Evolutionary conservation across 768 basidiomycete genomes (phyloP), one percentile per base, ranked within the genome.

Genomic region (Boletus reticulatus): DNA sequence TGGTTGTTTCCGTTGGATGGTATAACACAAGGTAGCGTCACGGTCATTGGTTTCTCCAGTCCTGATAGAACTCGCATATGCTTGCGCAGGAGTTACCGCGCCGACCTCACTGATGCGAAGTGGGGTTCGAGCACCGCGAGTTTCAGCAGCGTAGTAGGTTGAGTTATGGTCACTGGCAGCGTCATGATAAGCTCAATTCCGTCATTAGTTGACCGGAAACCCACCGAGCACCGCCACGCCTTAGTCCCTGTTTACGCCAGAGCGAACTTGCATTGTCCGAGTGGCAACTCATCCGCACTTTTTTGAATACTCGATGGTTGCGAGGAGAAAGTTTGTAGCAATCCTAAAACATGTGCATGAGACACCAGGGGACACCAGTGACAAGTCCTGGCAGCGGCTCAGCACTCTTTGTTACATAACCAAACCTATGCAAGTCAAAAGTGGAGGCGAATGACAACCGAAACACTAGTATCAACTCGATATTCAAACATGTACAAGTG

Each of bases 21-120:
- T 63, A 38, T 53, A 49, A 44, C 56, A 39, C 24, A 70, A 34
- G 20, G 50, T 12, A n/a, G 36, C 47, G 43, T 62, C 47, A 43
- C 46, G 43, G 34, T 13, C 17, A 37, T 37, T 36, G 14, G 43
- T 22, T 31, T 55, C 59, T 13, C 62, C 55, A 43, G 56, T 49
- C 24, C 37, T 58, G 34, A 57, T 43, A 19, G 61, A 50, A 19
- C 29, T 57, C 17, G 53, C 67, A 52, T 62, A 63, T 1, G 59
- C 63, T 50, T 69, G 65, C 27, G 63, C 62, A 38, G 59, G 62
- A 17, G 65, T 69, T 19, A 59, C 49, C 17, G 27, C 49, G 8
- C 48, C 38, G 31, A 29, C 31, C 20, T 24, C 37, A 29, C 11
- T 31, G 24, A 31, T 4, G 24, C 6, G 17, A 43, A 44, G 29